phyloP scores from a whole-genome alignment of 805 yeast genomes.

The Torulaspora quercuum region DNA sequence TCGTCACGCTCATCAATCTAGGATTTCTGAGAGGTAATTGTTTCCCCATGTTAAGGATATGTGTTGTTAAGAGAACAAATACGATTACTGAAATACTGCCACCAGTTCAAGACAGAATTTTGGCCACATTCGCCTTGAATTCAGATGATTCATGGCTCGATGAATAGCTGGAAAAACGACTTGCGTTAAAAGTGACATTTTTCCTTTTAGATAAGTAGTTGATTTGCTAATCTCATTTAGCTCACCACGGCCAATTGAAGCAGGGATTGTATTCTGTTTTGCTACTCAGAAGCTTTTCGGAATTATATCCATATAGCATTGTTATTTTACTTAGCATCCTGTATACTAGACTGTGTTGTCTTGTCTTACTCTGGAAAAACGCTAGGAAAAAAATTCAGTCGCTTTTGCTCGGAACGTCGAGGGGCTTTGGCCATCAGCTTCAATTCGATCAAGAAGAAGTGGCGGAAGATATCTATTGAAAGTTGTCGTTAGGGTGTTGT shows the following conservation, averaged over 20 bases:
- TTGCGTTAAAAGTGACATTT: conserved; percentile 2
- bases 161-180: conserved; percentile 1
- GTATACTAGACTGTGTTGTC: too few species aligned
- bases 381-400: background rate
- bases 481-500: background rate
- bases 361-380: too few species aligned
- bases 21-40: conserved; percentile 35
- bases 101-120: conserved; percentile 26
- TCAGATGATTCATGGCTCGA: conserved; percentile 35
- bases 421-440: conserved; percentile 4
- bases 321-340: too few species aligned
- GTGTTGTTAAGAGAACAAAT: conserved; percentile 32
- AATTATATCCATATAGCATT: too few species aligned
- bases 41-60: conserved; percentile 30
- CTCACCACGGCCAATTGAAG: too few species aligned
- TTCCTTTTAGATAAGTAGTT: too few species aligned
- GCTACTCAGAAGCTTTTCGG: too few species aligned
- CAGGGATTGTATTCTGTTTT: too few species aligned
- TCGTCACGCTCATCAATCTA: conserved; percentile 32
- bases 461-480: background rate
- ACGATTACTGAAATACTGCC: conserved; percentile 31
- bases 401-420: conserved; percentile 4
- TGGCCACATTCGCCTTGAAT: conserved; percentile 29
- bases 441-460: background rate
- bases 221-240: too few species aligned